Conservation (phyloP, 805 yeast genomes). For the Cyberlindnera xylosilytica region DNA sequence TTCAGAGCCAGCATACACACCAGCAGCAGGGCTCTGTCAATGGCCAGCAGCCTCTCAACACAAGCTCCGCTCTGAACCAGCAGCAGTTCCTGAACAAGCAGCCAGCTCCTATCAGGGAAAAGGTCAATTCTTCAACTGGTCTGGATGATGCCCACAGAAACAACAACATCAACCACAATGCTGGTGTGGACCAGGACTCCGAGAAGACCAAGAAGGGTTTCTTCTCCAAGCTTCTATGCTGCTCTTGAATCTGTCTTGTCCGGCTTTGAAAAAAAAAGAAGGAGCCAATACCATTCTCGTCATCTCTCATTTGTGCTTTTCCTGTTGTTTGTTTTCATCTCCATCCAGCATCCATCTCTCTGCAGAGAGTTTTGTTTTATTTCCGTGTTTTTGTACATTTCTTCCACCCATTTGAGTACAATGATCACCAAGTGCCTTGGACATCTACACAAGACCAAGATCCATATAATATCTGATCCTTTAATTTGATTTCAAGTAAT, state of each 20-base stretch:
- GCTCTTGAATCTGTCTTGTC: slow-evolving; percentile 12
- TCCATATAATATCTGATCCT: background rate
- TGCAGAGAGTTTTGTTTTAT: background rate
- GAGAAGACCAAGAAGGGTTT: slow-evolving; percentile 22
- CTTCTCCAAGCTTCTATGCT: slow-evolving; percentile 26
- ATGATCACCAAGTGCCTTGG: no score
- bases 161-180: slow-evolving; percentile 16
- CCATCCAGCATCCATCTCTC: background rate
- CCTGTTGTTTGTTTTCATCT: background rate
- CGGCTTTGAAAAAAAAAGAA: background rate
- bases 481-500: background rate
- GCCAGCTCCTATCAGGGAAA: slow-evolving; percentile 30
- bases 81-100: slow-evolving; percentile 30
- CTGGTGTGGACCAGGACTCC: slow-evolving; percentile 17
- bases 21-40: slow-evolving; percentile 13
- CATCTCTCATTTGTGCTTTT: no score
- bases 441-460: background rate
- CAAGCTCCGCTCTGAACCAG: slow-evolving; percentile 25
- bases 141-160: slow-evolving; percentile 20
- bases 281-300: no score
- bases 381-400: background rate
- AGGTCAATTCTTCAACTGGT: slow-evolving; percentile 23
- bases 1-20: slow-evolving; percentile 12
- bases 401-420: no score
- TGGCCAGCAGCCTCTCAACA: slow-evolving; percentile 16